A percentile compares a stretch with the other conserved stretches of the same genome.
These are phyloP conservation scores for Paraphaeosphaeria minitans DNA, from an alignment of 2,329 filamentous ascomycete species.

Conservation along the genomic window DNA sequence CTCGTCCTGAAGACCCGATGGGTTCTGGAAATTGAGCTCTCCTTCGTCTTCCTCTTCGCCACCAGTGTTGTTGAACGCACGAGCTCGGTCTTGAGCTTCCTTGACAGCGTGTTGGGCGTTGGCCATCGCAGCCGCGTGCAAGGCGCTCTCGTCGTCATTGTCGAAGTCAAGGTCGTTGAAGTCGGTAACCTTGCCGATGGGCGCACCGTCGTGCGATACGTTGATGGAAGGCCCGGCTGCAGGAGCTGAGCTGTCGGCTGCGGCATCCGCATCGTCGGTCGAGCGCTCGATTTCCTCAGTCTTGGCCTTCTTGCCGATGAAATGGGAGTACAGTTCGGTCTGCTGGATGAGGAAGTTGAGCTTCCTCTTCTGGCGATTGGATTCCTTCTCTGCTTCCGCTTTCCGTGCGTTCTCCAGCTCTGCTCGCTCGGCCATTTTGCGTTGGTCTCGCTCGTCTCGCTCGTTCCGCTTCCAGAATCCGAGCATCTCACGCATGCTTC, in stretches of 20 bases:
- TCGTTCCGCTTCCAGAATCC: slow-evolving; percentile 99
- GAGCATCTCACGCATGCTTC: slow-evolving; percentile 99
- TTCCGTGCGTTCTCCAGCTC: slow-evolving; percentile 96
- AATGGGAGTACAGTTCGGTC: slow-evolving; percentile 98
- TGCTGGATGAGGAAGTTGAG: slow-evolving; percentile 99
- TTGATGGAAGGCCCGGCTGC: slow-evolving; percentile 53
- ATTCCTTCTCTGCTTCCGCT: slow-evolving; percentile 95
- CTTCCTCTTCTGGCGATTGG: slow-evolving; percentile 96
- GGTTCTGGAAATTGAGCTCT: slow-evolving; percentile 99
- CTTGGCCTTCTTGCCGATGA: slow-evolving; percentile 99
- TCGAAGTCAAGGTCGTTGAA: slow-evolving; percentile 97
- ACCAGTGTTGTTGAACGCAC: slow-evolving; percentile 80
- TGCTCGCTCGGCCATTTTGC: slow-evolving; percentile 92
- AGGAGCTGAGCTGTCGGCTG: slow-evolving; percentile 49
- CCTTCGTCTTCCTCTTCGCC: slow-evolving; percentile 69
- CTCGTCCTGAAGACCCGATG: slow-evolving; percentile 89
- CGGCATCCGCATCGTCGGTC: slow-evolving; percentile 72
- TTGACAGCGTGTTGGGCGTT: slow-evolving; percentile 96
- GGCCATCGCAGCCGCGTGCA: slow-evolving; percentile 85
- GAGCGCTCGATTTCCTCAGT: slow-evolving; percentile 92
- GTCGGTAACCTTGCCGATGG: slow-evolving; percentile 78
- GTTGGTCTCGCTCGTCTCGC: slow-evolving; percentile 90
- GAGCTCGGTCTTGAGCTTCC: slow-evolving; percentile 89
- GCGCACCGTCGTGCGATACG: slow-evolving; percentile 54
- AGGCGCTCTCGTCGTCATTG: slow-evolving; percentile 82